phyloP scores from a whole-genome alignment of 2,329 filamentous ascomycete genomes.

The Mariannaea elegans region DNA sequence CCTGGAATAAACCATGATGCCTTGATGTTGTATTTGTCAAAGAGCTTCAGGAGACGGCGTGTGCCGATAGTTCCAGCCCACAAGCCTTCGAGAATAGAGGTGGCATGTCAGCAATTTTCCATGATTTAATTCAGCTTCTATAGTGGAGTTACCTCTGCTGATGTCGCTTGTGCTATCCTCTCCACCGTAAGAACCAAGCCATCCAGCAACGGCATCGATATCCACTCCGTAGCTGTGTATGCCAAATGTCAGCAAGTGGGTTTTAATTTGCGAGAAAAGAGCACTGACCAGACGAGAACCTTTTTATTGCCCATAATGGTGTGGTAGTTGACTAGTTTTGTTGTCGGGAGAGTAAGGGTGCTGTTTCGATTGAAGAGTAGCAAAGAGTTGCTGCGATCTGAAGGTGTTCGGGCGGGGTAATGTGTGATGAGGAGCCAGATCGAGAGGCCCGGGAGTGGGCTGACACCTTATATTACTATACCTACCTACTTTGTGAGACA shows the following conservation, averaged over 20 bases:
- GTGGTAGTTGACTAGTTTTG: background rate
- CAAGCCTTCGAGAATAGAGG: constrained; percentile 7
- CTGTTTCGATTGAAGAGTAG: background rate
- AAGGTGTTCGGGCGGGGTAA: too few relatives aligned
- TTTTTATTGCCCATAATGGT: constrained; percentile 47
- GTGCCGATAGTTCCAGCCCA: constrained; percentile 73
- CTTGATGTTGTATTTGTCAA: constrained; percentile 77
- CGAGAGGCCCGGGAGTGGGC: too few relatives aligned
- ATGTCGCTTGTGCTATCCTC: constrained; percentile 80
- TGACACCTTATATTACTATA: too few relatives aligned
- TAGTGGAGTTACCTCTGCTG: constrained; percentile 73
- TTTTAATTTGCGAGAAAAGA: background rate
- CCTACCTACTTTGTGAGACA: too few relatives aligned
- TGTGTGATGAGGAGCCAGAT: too few relatives aligned
- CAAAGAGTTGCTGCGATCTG: background rate
- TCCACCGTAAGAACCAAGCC: constrained; percentile 79
- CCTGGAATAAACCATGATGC: constrained; percentile 63
- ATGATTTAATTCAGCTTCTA: too few relatives aligned
- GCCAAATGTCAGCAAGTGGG: background rate
- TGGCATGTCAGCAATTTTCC: background rate
- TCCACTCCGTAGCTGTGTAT: constrained; percentile 70
- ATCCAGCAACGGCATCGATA: constrained; percentile 80
- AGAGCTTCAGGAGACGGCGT: constrained; percentile 72
- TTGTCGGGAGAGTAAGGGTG: background rate
- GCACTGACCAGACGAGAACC: constrained; percentile 41